These are phyloP conservation scores for Sporothrix brunneoviolacea DNA, from an alignment of 2,329 filamentous ascomycete genomes.

Conservation along the genomic window DNA sequence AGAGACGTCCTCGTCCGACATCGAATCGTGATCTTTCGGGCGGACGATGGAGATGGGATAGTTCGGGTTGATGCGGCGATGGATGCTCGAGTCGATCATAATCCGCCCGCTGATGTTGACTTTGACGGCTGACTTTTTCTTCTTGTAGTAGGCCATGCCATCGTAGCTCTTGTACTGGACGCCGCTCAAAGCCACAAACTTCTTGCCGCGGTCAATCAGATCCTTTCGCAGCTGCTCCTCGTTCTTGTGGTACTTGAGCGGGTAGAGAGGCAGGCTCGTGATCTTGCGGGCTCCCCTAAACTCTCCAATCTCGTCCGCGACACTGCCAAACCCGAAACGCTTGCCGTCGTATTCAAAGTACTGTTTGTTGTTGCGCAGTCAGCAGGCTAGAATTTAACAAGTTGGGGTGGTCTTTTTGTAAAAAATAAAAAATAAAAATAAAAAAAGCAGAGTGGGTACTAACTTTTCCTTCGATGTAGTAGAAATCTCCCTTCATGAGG, in stretches of 20 bases:
- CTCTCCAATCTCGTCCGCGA: slow-evolving; percentile 60
- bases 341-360: slow-evolving; percentile 90
- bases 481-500: slow-evolving; percentile 68
- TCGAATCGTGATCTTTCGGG: slow-evolving; percentile 59
- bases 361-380: too few species aligned
- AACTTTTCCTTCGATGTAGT: slow-evolving; percentile 63
- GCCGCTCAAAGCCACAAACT: slow-evolving; percentile 73
- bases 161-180: slow-evolving; percentile 79
- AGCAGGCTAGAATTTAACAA: too few species aligned
- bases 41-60: slow-evolving; percentile 71
- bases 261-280: slow-evolving; percentile 68
- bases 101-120: slow-evolving; percentile 81
- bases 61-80: slow-evolving; percentile 79
- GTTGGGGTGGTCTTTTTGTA: neutral
- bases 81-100: slow-evolving; percentile 80
- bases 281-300: slow-evolving; percentile 84
- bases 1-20: slow-evolving; percentile 43
- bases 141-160: slow-evolving; percentile 79
- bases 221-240: slow-evolving; percentile 56
- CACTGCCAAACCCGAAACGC: slow-evolving; percentile 67
- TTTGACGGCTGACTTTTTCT: slow-evolving; percentile 66
- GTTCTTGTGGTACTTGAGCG: slow-evolving; percentile 72
- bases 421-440: neutral
- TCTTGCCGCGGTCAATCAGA: slow-evolving; percentile 75
- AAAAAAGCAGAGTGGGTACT: slow-evolving; percentile 5